Conservation (phyloP, 768 basidiomycete species). For the Flagelloscypha sp. region DNA sequence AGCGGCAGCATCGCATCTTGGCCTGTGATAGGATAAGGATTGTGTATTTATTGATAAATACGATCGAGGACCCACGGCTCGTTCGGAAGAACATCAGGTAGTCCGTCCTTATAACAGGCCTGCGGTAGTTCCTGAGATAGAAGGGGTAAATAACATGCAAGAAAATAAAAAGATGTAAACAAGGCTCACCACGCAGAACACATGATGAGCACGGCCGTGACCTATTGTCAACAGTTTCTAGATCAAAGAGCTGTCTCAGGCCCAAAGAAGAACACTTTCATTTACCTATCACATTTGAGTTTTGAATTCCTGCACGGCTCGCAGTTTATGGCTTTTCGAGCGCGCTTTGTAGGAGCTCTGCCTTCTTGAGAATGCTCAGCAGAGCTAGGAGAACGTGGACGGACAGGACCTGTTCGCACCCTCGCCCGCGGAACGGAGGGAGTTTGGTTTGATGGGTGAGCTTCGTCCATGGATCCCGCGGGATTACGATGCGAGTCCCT, state of each 20-base stretch:
- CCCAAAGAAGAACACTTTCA: constrained; percentile 9
- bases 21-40: constrained; percentile 7
- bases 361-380: constrained; percentile 43
- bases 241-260: constrained; percentile 10
- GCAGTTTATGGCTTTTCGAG: constrained; percentile 83
- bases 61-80: constrained; percentile 14
- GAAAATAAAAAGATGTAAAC: constrained; percentile 4
- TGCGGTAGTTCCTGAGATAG: constrained; percentile 61
- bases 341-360: constrained; percentile 70
- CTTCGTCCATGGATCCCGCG: too few species aligned
- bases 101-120: constrained; percentile 73
- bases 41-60: too few species aligned
- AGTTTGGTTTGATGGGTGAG: too few species aligned
- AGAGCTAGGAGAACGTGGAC: constrained; percentile 41
- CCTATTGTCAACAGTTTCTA: constrained; percentile 32
- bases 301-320: constrained; percentile 84
- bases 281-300: constrained; percentile 80
- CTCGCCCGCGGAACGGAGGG: too few species aligned
- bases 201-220: constrained; percentile 86
- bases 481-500: too few species aligned
- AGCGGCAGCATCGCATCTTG: constrained; percentile 51
- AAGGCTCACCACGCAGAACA: constrained; percentile 61
- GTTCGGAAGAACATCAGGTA: too few species aligned
- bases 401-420: constrained; percentile 38
- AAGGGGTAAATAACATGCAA: too few species aligned